Evolutionary conservation across 1,139 yeast species (phyloP), one percentile per base, ranked within the genome.

Genomic region (Yamadazyma diospyri): DNA sequence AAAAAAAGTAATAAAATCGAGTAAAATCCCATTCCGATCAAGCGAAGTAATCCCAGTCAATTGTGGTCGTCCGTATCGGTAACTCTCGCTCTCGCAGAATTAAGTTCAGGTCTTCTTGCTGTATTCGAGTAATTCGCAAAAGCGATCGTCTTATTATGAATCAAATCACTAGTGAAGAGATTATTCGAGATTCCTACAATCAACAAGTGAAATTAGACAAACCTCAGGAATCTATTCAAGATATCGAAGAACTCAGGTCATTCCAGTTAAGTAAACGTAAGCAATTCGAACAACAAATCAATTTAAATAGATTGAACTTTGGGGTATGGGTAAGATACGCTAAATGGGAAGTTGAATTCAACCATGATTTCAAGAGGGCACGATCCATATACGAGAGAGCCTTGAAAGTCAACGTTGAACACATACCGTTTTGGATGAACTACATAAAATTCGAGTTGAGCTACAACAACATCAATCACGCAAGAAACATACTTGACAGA

Each of bases 301-400:
- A 94, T 45, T 72, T 92, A 46, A 89, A 92, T 51, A 64, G 95
- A 39, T 71, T 82, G 24, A 88, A 88, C 48, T 71, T 74, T 47
- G 83, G 88, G 3, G 95, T 89, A 52, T 92, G 97, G 97, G 69
- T 87, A 54, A 67, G 97, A 34, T 92, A 92, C 55, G 97, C 97
- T 1, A 76, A 73, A 40, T 87, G 92, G 78, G 98, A 92, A 54
- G 57, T 79, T 10, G 84, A 82, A 5, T 89, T 86, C 35, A 67
- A 66, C 48, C 81, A 78, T 38, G 96, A 92, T 50, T 69, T 75
- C 46, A 66, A 69, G 7, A 57, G 84, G 20, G 95, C 95, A 0
- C 63, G 97, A 36, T 86, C 96, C 0, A 69, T 92, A 9, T 85
- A 82, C 58, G 98, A 92, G 56, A 67, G 98, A 33, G 95, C 96